Base-by-base conservation (phyloP, 805 yeast genomes). In the Zygosaccharomyces gambellarensis region DNA sequence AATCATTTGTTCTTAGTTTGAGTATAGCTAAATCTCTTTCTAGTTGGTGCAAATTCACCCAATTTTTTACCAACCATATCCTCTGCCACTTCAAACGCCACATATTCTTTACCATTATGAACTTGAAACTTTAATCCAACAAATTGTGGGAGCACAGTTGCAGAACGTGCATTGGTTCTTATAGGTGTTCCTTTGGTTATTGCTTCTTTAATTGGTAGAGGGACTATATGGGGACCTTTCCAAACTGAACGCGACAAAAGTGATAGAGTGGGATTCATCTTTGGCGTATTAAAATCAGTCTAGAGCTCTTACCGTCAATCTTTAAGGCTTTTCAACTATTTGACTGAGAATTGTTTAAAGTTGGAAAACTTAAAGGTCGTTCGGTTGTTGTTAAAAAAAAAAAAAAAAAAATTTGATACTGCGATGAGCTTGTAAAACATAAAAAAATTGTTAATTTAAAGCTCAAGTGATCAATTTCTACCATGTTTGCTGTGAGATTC, bases 41-140 rank as follows among this genome's bases (percentile, higher is more conserved):
- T 80, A 1, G 99, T 94, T 47, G 90, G 88, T 1, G 95, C 96
- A 73, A 88, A 94, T 68, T 92, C 97, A 1, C 99, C 99, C 48
- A 94, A 73, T 66, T 92, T 94, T 58, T 83, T 80, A 17, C 99
- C 99, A 52, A 94, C 97, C 99, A 94, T 94, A 60, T 94, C 94
- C 65, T 94, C 97, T 7, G 85, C 80, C 27, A 94, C 79, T 56
- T 84, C 88, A 46, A 94, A 77, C 45, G 89, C 88, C 36, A 90
- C 95, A 64, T 90, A 94, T 59, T 89, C 95, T 64, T 85, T 87
- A 27, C 99, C 99, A 70, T 94, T 94, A 71, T 94, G 99, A 31
- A 94, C 87, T 69, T 94, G 96, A 69, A 94, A 94, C 60, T 83
- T 85, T 49, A 94, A 74, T 4, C 99, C 99, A 30, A 94, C 96